Conservation (phyloP, 768 basidiomycete species). For the Rhizopogon vinicolor region DNA sequence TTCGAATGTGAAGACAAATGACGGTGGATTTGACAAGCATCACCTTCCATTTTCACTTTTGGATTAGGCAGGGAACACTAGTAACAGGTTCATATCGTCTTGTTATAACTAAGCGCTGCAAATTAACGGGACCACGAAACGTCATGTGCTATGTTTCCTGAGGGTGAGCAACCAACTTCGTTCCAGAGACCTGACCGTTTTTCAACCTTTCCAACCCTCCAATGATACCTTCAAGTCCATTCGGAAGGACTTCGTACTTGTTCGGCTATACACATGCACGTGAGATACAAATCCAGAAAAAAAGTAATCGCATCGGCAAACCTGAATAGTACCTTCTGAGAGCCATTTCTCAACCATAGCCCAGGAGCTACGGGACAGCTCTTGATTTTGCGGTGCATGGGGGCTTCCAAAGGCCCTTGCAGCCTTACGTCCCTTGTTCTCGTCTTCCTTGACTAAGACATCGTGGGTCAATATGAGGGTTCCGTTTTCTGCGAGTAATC, state of each 20-base stretch:
- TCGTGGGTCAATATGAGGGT: constrained; percentile 24
- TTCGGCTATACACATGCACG: constrained; percentile 28
- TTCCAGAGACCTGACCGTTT: constrained; percentile 34
- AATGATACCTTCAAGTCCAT: constrained; percentile 33
- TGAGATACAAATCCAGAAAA: not conserved
- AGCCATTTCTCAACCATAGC: constrained; percentile 18
- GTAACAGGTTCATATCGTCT: no score
- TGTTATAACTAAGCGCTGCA: no score
- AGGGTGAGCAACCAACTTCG: constrained; percentile 41
- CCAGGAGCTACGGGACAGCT: constrained; percentile 13
- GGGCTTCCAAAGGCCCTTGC: constrained; percentile 20
- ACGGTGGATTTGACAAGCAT: no score
- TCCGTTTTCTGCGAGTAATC: constrained; percentile 29
- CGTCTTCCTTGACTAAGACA: constrained; percentile 19
- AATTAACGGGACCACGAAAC: not conserved
- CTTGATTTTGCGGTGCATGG: constrained; percentile 12
- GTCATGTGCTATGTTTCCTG: constrained; percentile 27
- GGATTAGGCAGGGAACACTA: no score
- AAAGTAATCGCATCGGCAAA: not conserved
- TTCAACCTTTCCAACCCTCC: constrained; percentile 32
- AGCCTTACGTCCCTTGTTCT: constrained; percentile 14
- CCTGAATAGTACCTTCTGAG: constrained; percentile 22
- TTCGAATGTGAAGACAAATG: no score
- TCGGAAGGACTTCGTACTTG: constrained; percentile 33
- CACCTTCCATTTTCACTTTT: no score